phyloP scores from a whole-genome alignment of 352 stramenopile species.

The Phytophthora meadii region DNA sequence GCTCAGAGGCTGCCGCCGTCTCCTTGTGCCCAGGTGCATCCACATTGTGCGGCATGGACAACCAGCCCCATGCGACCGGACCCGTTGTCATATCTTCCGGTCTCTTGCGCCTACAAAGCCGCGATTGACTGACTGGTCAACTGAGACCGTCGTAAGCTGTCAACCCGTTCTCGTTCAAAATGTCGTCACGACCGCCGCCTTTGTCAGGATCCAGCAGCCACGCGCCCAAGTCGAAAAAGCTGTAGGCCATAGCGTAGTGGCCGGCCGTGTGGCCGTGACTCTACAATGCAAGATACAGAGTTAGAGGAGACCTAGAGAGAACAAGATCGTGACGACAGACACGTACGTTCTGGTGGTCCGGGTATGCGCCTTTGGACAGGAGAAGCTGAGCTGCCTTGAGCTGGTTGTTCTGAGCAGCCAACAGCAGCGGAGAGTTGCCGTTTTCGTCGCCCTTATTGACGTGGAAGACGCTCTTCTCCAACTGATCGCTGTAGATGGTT shows the following conservation, averaged over 20 bases:
- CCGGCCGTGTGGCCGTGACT: conserved; percentile 91
- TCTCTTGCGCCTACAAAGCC: conserved; percentile 10
- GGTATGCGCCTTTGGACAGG: conserved; percentile 87
- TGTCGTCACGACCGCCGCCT: conserved; percentile 79
- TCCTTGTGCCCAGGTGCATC: not conserved
- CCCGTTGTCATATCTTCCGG: conserved; percentile 7
- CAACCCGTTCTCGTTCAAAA: conserved; percentile 93
- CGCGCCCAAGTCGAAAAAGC: conserved; percentile 91
- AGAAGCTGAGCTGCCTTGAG: conserved; percentile 92
- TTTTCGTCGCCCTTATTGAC: conserved; percentile 91
- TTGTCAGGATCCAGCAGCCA: conserved; percentile 90
- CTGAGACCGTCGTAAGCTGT: conserved; percentile 92
- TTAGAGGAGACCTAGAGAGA: conserved; percentile 14
- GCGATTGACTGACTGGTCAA: conserved; percentile 25
- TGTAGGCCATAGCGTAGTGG: conserved; percentile 94
- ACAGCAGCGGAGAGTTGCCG: conserved; percentile 90
- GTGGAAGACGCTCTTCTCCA: conserved; percentile 91
- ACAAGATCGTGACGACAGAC: not conserved
- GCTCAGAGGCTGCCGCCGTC: conserved; percentile 2
- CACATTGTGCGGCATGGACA: conserved; percentile 33
- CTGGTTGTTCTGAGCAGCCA: conserved; percentile 91
- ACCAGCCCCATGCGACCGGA: conserved; percentile 27
- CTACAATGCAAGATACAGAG: conserved; percentile 27
- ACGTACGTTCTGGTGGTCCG: conserved; percentile 92
- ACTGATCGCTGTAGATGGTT: conserved; percentile 91